These are phyloP conservation scores for Crithidia brevicula DNA, from an alignment of 208 protist species.

Conservation along the genomic window DNA sequence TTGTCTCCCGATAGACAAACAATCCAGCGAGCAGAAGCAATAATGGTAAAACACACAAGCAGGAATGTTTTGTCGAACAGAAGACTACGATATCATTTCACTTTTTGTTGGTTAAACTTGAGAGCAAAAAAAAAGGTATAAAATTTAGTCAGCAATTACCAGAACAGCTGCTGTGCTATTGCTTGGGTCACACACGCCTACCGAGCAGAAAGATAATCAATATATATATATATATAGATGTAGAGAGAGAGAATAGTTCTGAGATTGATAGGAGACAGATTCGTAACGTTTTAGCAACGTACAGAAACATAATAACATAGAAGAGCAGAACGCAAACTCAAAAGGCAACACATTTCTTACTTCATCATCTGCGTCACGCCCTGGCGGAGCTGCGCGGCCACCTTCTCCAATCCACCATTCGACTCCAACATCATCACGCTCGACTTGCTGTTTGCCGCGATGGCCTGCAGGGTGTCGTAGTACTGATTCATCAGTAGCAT, in stretches of 20 bases:
- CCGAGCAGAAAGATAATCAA: neutral
- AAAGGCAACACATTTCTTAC: no score
- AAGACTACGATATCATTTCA: no score
- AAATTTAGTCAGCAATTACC: no score
- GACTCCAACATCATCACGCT: constrained; percentile 65
- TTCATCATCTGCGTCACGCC: constrained; percentile 52
- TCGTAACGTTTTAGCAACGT: neutral
- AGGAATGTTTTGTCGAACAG: no score
- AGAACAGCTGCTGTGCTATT: neutral
- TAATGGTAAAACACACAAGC: no score
- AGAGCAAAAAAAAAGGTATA: no score
- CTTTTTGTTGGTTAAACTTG: no score
- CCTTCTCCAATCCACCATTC: constrained; percentile 60
- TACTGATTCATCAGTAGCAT: constrained; percentile 86
- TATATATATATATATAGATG: constrained; percentile 8
- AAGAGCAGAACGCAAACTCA: neutral
- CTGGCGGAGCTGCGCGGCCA: constrained; percentile 49
- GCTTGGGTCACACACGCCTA: no score
- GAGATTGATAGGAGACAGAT: neutral
- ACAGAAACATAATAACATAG: neutral
- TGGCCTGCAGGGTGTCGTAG: constrained; percentile 74
- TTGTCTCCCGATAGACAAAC: no score
- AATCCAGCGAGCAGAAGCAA: no score
- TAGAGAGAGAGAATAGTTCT: constrained; percentile 1
- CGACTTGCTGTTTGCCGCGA: constrained; percentile 42